A percentile compares a stretch with the other conserved stretches of the same genome.
Conservation (phyloP, 225 moss, liverwort and hornwort species). For the Polytrichum formosum region DNA sequence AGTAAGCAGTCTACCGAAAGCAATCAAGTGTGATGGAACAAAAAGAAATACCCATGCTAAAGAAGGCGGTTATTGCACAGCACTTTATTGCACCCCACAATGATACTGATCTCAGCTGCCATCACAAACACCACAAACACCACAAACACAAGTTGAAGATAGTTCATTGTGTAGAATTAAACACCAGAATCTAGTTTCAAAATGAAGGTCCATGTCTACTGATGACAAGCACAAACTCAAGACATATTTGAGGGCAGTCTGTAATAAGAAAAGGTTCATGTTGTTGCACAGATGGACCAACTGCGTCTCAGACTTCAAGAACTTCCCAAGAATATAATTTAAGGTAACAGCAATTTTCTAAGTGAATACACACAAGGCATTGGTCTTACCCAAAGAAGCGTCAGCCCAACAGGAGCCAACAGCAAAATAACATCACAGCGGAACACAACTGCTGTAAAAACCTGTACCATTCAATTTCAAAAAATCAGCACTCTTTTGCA, state of each 20-base stretch:
- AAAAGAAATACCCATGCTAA: constrained; percentile 54
- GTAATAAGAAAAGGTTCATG: neutral
- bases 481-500: neutral
- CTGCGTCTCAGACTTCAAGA: too few species aligned
- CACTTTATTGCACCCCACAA: constrained; percentile 66
- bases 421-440: constrained; percentile 89
- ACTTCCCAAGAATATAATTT: too few species aligned
- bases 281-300: too few species aligned
- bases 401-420: constrained; percentile 73
- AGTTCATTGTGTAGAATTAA: too few species aligned
- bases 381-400: constrained; percentile 65
- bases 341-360: too few species aligned
- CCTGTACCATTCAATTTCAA: constrained; percentile 29
- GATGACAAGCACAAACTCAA: constrained; percentile 1
- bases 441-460: constrained; percentile 80
- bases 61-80: constrained; percentile 58
- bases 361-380: neutral
- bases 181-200: too few species aligned
- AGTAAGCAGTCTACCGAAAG: neutral
- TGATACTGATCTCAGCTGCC: constrained; percentile 72
- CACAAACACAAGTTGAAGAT: constrained; percentile 6
- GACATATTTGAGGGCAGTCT: neutral
- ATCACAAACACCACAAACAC: constrained; percentile 18
- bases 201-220: neutral
- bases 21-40: neutral